Evolutionary conservation across 768 basidiomycete genomes (phyloP).

Genomic region (Nevesoporus exiguus): DNA sequence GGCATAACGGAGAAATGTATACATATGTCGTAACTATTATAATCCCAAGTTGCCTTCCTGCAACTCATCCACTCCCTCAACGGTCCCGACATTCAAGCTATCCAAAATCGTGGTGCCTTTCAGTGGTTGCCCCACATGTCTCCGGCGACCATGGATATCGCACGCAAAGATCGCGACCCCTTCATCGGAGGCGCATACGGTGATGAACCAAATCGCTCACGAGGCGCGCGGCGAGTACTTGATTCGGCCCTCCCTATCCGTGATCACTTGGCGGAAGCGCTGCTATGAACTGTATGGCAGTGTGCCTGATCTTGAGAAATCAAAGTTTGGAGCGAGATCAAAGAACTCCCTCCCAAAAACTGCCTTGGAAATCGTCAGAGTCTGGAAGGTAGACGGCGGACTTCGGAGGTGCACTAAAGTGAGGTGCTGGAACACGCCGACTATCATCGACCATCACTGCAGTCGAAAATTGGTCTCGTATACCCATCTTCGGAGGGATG

Average conservation of each 20-base stretch:
- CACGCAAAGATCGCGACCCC: not conserved
- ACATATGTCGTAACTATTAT: not conserved
- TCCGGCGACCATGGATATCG: not conserved
- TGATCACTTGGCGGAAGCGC: not conserved
- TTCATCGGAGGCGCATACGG: not conserved
- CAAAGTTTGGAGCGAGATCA: not conserved
- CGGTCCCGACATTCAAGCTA: not conserved
- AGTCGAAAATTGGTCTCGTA: not conserved
- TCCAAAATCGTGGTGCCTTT: not conserved
- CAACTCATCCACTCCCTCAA: not conserved
- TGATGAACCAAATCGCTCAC: conserved; percentile 1
- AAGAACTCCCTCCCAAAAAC: not conserved
- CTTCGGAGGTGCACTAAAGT: not conserved
- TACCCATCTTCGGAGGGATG: conserved; percentile 1
- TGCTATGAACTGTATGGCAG: not conserved
- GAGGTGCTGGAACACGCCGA: not conserved
- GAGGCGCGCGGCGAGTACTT: not conserved
- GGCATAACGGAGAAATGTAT: not conserved
- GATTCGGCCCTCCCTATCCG: not conserved
- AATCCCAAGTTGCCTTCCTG: not conserved
- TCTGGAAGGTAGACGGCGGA: not conserved
- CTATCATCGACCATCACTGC: not conserved
- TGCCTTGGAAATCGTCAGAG: not conserved
- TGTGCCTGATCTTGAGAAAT: not conserved
- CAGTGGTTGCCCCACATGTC: not conserved